Conservation (phyloP, 2,329 filamentous ascomycete genomes). For the Pseudomassariella vexata region DNA sequence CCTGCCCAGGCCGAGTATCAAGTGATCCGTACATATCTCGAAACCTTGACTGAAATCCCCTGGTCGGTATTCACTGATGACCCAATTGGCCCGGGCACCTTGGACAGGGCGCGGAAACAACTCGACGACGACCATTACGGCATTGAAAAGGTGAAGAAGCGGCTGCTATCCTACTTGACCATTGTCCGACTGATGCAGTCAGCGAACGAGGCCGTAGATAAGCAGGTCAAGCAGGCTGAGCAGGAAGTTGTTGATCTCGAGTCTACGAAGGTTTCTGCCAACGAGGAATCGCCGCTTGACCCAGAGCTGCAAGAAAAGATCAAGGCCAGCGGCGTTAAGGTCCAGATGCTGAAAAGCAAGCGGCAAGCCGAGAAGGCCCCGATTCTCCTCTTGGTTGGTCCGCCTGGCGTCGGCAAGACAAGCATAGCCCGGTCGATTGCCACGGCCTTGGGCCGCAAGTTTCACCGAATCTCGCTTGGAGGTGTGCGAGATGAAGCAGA, state of each 20-base stretch:
- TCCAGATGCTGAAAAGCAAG: conserved; percentile 73
- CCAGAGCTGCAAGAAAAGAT: conserved; percentile 32
- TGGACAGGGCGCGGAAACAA: conserved; percentile 77
- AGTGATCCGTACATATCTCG: conserved; percentile 86
- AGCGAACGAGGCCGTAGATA: conserved; percentile 76
- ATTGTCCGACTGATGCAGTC: conserved; percentile 94
- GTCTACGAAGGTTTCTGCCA: conserved; percentile 29
- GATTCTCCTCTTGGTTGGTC: conserved; percentile 87
- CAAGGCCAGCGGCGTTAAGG: conserved; percentile 50
- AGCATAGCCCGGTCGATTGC: conserved; percentile 91
- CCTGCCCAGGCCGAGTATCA: conserved; percentile 95
- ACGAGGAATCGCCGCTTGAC: conserved; percentile 23
- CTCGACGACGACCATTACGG: conserved; percentile 96
- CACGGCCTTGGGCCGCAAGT: conserved; percentile 85
- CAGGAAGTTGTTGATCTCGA: conserved; percentile 45
- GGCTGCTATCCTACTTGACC: conserved; percentile 88
- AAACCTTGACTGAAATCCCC: conserved; percentile 89
- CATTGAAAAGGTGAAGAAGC: conserved; percentile 94
- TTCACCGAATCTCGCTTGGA: conserved; percentile 93
- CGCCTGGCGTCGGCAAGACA: conserved; percentile 93
- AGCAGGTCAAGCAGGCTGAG: conserved; percentile 65
- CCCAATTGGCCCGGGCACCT: conserved; percentile 73
- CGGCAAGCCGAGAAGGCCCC: conserved; percentile 92
- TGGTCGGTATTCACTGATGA: conserved; percentile 85
- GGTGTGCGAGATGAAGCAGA: conserved; percentile 95